phyloP scores from a whole-genome alignment of 768 basidiomycete species.

The Trametes cubensis region DNA sequence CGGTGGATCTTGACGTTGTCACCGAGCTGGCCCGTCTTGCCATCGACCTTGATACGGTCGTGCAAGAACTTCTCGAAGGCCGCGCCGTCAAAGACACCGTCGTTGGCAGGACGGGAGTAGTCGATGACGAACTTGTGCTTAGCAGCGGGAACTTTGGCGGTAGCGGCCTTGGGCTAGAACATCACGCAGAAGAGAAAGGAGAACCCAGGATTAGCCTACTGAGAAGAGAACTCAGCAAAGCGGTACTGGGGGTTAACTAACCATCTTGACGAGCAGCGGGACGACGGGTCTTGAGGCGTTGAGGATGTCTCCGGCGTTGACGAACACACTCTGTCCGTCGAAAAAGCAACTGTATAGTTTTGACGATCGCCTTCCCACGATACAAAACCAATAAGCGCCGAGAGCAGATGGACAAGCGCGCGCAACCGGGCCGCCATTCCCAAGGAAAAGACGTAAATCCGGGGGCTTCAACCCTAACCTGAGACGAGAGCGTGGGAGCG shows the following conservation, averaged over 20 bases:
- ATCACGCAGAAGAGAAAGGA: constrained; percentile 33
- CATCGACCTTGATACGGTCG: constrained; percentile 92
- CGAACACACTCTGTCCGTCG: constrained; percentile 17
- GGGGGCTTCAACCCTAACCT: constrained; percentile 14
- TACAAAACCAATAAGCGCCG: neutral
- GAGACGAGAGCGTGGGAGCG: constrained; percentile 8
- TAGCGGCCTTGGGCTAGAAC: constrained; percentile 59
- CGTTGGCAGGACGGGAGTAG: constrained; percentile 79
- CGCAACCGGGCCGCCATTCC: neutral
- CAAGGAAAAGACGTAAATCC: neutral
- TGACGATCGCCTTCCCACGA: constrained; percentile 29
- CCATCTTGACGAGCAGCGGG: constrained; percentile 55
- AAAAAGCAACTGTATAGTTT: constrained; percentile 55
- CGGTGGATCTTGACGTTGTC: constrained; percentile 86
- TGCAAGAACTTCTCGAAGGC: constrained; percentile 88
- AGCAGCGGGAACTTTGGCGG: constrained; percentile 52
- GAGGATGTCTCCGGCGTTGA: constrained; percentile 29
- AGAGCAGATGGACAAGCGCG: too few species aligned
- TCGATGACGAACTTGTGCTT: constrained; percentile 86
- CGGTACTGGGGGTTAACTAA: constrained; percentile 63
- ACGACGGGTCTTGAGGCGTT: constrained; percentile 26
- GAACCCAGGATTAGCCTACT: constrained; percentile 75
- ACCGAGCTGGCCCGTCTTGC: constrained; percentile 89
- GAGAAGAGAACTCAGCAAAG: constrained; percentile 92
- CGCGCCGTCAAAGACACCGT: constrained; percentile 62